A percentile compares a stretch with the other conserved stretches of the same genome.
Evolutionary conservation across 139 green algal genomes (phyloP).

Genomic region (Chlorella ohadii): DNA sequence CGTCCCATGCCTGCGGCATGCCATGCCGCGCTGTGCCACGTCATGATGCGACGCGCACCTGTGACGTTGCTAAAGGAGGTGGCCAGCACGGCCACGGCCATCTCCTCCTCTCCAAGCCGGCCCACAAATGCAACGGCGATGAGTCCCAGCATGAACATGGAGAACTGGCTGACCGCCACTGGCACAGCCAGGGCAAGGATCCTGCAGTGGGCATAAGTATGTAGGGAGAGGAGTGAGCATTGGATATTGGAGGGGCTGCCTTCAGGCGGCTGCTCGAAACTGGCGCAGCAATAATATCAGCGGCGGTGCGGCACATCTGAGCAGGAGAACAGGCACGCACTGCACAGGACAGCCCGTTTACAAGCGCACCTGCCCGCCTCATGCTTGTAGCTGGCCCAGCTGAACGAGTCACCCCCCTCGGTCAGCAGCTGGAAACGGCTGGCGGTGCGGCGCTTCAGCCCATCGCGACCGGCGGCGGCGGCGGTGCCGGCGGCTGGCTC

Average conservation of each 20-base stretch:
- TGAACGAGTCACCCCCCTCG: not conserved
- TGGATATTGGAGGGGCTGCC: not conserved
- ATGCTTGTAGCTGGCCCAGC: not conserved
- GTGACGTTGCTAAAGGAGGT: constrained; percentile 79
- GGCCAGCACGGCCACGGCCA: constrained; percentile 62
- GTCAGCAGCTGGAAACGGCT: not conserved
- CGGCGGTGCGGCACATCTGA: too few species aligned
- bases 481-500: not conserved
- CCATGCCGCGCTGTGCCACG: too few species aligned
- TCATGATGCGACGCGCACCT: not conserved
- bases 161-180: constrained; percentile 6
- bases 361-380: not conserved
- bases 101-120: constrained; percentile 34
- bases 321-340: too few species aligned
- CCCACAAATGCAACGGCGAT: constrained; percentile 38
- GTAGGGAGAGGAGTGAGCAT: too few species aligned
- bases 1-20: too few species aligned
- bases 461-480: not conserved
- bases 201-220: too few species aligned
- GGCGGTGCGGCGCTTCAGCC: not conserved
- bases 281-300: too few species aligned
- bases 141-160: constrained; percentile 18
- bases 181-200: constrained; percentile 14
- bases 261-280: not conserved
- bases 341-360: not conserved